Evolutionary conservation across 345 rosid species (phyloP).

Genomic region (Salix koriyanagi): DNA sequence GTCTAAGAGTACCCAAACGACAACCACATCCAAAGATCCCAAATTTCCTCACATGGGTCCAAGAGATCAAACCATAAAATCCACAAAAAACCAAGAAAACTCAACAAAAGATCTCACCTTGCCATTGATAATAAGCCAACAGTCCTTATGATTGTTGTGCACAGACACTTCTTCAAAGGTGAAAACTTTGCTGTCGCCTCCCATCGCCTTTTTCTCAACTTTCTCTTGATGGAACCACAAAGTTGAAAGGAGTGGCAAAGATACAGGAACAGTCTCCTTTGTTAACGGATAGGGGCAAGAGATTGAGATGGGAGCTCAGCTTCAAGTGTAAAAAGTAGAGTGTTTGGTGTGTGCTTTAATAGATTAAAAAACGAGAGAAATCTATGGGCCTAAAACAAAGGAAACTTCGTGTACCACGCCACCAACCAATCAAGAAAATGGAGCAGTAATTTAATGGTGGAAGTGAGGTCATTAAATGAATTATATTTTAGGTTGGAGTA

Average conservation of each 20-base stretch:
- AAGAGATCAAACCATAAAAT: not conserved
- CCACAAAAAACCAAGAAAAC: not conserved
- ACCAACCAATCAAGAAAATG: not conserved
- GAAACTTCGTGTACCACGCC: not conserved
- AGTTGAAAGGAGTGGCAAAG: not conserved
- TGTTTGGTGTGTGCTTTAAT: not conserved
- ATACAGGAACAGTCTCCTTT: not conserved
- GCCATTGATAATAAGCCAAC: constrained; percentile 66
- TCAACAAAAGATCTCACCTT: constrained; percentile 31
- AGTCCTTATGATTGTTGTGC: constrained; percentile 50
- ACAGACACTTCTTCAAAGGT: constrained; percentile 56
- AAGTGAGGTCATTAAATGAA: not conserved
- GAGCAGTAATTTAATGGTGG: not conserved
- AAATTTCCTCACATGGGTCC: not conserved
- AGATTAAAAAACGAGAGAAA: not conserved
- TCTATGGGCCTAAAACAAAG: not conserved
- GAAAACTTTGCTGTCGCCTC: constrained; percentile 43
- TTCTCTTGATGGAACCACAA: not conserved
- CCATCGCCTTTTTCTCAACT: constrained; percentile 25
- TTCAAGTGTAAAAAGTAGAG: not conserved
- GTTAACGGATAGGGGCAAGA: not conserved
- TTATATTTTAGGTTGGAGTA: not conserved
- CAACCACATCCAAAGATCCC: not conserved
- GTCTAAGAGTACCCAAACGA: not conserved
- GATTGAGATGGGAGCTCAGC: not conserved